Conservation (phyloP, 495 filamentous ascomycete species). For the Xylaria bambusicola region DNA sequence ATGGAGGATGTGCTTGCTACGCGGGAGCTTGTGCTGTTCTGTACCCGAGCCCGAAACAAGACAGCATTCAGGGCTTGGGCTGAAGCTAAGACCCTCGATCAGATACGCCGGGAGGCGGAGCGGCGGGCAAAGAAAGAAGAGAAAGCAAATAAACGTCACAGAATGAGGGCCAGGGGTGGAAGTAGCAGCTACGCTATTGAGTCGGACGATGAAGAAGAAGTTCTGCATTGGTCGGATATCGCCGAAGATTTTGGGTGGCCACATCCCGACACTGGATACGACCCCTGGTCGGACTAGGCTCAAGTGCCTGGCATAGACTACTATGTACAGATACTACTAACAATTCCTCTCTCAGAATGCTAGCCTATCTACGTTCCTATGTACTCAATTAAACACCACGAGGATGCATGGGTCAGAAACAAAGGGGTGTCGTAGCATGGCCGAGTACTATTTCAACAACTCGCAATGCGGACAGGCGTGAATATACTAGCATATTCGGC, state of each 20-base stretch:
- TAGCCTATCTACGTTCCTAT: too few relatives aligned
- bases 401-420: too few relatives aligned
- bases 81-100: slow-evolving; percentile 12
- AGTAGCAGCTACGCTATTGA: slow-evolving; percentile 49
- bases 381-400: too few relatives aligned
- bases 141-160: not conserved
- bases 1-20: slow-evolving; percentile 28
- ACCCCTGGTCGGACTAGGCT: not conserved
- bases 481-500: too few relatives aligned
- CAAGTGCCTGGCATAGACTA: too few relatives aligned
- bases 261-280: slow-evolving; percentile 5
- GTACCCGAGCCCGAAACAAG: slow-evolving; percentile 10
- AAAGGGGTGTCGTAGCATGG: too few relatives aligned
- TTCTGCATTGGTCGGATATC: slow-evolving; percentile 26
- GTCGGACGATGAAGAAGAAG: slow-evolving; percentile 26
- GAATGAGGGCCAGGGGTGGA: slow-evolving; percentile 37
- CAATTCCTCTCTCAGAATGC: too few relatives aligned
- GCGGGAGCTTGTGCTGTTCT: slow-evolving; percentile 25
- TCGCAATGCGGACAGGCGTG: too few relatives aligned
- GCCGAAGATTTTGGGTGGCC: slow-evolving; percentile 5
- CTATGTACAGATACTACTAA: too few relatives aligned
- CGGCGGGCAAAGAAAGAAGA: slow-evolving; percentile 12
- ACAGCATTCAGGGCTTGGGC: slow-evolving; percentile 21
- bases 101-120: slow-evolving; percentile 8
- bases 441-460: too few relatives aligned